A percentile compares a stretch with the other conserved stretches of the same genome.
Evolutionary conservation across 148 eudicot genomes (phyloP).

Genomic region (Dysphania ambrosioides): DNA sequence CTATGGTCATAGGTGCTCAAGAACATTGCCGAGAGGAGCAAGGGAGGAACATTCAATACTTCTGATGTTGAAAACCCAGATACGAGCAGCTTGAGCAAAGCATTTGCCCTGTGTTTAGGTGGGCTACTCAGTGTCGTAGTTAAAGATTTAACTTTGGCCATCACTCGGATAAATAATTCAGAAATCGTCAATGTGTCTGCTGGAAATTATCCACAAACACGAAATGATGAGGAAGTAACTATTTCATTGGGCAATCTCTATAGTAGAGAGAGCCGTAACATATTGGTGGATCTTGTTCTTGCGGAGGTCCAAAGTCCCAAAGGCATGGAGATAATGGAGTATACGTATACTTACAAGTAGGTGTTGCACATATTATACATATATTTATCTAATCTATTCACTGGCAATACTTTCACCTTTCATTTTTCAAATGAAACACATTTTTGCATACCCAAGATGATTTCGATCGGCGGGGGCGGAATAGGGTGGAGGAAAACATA

Average conservation of each 20-base stretch:
- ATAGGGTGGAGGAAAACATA: too few species aligned
- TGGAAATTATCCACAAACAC: background rate
- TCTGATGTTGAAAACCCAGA: background rate
- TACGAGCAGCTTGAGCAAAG: background rate
- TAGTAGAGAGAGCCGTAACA: background rate
- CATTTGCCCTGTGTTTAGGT: constrained; percentile 16
- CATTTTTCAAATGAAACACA: background rate
- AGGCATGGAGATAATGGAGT: background rate
- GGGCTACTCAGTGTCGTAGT: constrained; percentile 13
- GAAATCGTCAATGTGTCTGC: background rate
- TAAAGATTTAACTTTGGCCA: background rate
- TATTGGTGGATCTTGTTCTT: constrained; percentile 1
- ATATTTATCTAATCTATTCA: background rate
- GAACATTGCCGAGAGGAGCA: background rate
- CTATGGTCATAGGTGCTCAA: background rate
- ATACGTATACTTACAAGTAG: background rate
- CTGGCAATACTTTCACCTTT: background rate
- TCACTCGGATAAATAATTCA: background rate
- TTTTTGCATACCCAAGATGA: too few species aligned
- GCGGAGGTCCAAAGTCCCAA: background rate
- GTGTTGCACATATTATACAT: background rate
- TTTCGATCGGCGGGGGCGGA: too few species aligned
- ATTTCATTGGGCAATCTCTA: constrained; percentile 17
- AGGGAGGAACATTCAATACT: background rate
- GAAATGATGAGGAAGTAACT: background rate